These are phyloP conservation scores for Waitea zeae DNA, from an alignment of 1,284 basidiomycete species.

Conservation along the genomic window DNA sequence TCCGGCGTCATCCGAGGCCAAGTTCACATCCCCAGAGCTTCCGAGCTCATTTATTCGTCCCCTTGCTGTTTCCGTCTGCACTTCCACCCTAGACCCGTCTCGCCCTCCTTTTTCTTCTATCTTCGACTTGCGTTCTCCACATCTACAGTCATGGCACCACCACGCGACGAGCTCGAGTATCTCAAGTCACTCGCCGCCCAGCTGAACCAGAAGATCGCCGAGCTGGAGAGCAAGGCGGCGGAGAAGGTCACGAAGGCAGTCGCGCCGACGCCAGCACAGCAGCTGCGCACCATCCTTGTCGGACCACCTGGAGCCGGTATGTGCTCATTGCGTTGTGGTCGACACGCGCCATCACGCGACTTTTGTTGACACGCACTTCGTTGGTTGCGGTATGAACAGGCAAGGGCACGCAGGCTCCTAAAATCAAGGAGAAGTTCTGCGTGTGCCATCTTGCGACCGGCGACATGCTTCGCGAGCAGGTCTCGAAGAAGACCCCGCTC, in stretches of 20 bases:
- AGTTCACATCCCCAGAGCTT: no score
- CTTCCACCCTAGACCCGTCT: not conserved
- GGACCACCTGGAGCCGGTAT: slow-evolving; percentile 93
- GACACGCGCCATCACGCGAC: not conserved
- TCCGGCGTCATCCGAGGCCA: no score
- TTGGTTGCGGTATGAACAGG: slow-evolving; percentile 31
- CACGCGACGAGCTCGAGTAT: slow-evolving; percentile 61
- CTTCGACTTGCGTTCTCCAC: not conserved
- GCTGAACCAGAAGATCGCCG: slow-evolving; percentile 63
- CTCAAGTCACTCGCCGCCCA: slow-evolving; percentile 78
- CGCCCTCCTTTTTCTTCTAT: not conserved
- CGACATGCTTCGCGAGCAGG: slow-evolving; percentile 96
- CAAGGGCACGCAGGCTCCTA: slow-evolving; percentile 96
- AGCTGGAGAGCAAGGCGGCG: slow-evolving; percentile 52
- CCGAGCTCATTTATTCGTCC: no score
- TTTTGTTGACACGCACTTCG: no score
- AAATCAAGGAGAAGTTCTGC: slow-evolving; percentile 84
- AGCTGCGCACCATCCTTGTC: slow-evolving; percentile 81
- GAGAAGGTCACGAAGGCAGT: slow-evolving; percentile 16
- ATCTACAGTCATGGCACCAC: no score
- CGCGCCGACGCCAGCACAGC: slow-evolving; percentile 57
- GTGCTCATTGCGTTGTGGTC: slow-evolving; percentile 14
- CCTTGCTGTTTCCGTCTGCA: no score
- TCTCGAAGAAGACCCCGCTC: slow-evolving; percentile 72
- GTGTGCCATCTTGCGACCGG: slow-evolving; percentile 97